Evolutionary conservation across 441 rosid genomes (phyloP), one percentile per base, ranked within the genome.

Genomic region (Aquilaria agallochum): DNA sequence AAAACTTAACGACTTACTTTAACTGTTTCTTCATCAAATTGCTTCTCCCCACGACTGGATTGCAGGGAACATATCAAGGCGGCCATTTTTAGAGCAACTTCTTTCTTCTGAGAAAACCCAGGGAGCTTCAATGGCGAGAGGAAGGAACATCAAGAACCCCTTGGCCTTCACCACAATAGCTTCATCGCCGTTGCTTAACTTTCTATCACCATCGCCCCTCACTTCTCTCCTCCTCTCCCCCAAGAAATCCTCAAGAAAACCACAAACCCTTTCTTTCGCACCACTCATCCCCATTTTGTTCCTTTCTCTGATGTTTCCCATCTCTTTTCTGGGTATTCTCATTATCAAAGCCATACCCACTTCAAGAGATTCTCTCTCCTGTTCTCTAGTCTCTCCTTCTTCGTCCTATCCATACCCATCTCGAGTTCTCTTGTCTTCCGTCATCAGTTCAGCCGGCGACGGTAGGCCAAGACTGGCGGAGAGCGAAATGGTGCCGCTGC

Each of bases 61-160:
- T 27, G 0, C 40, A 33, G 15, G 11, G 9, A 55, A 55, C 58
- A 7, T 55, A 20, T 34, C 56, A 56, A 36, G 32, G 49, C 20
- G 8, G 6, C 15, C 12, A 60, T 40, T 57, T 60, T 53, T 31
- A 58, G 58, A 49, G 60, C 34, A 55, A 44, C 9, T 36, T 52
- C 31, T 5, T 6, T 47, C 11, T 11, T 1, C 1, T 7, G 44
- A n/a, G 11, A 34, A 42, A 20, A 40, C 5, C 9, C 31, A 50
- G 33, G 7, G 31, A 56, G 72, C 77, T 68, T 69, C 57, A 56
- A 86, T 83, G 97, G 87, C 83, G 68, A 90, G 81, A 82, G 76
- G 81, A 46, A 80, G 88, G 52, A 84, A 44, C 46, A 60, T 73
- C 60, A 81, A 75, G 72, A 82, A 80, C 63, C 81, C 83, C 0